Evolutionary conservation across 257 asterid species (phyloP), one percentile per base, ranked within the genome.

Genomic region (Coffea eugenioides): DNA sequence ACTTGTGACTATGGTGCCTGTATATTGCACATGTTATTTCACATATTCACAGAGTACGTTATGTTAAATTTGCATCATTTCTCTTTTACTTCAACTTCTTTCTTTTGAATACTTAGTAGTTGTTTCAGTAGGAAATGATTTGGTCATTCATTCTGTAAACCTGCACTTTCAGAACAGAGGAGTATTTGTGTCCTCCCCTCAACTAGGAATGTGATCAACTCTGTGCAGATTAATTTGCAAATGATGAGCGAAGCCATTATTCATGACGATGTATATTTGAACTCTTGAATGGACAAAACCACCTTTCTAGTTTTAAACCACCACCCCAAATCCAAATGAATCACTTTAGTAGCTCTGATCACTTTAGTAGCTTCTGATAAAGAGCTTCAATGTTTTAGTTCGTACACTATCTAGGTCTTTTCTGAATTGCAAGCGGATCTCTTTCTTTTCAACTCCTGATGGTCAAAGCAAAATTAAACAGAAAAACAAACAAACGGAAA

Each of bases 41-140:
- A 41, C 69, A 69, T 51, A 43, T 70, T 48, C 68, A 31, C 69
- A 69, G 77, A 41, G 82, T 78, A 78, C 75, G 77, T 78, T 49
- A 57, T 54, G 36, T 15, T 69, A 39, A 1, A 39, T 39, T 39
- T 16, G 70, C 56, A 62, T 23, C 61, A 52, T 69, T 69, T 54
- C 75, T 52, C 27, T 56, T 41, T n/a, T 13, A 46, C 49, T 56
- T 41, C 69, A 43, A 39, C 21, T 56, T 70, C 9, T 39, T 79
- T 56, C 34, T 59, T 78, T 14, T 70, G 61, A n/a, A 45, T 57
- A 41, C 41, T 62, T 41, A 31, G 70, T 16, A 36, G 59, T 69
- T 57, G 18, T 23, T 70, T 54, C 16, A 16, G 18, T 57, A 70
- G 71, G 70, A 57, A 65, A 56, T 56, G 57, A 43, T 57, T 78